A percentile compares a stretch with the other conserved stretches of the same genome.
These are phyloP conservation scores for Bryum argenteum DNA, from an alignment of 225 moss, liverwort and hornwort genomes.

Conservation along the genomic window DNA sequence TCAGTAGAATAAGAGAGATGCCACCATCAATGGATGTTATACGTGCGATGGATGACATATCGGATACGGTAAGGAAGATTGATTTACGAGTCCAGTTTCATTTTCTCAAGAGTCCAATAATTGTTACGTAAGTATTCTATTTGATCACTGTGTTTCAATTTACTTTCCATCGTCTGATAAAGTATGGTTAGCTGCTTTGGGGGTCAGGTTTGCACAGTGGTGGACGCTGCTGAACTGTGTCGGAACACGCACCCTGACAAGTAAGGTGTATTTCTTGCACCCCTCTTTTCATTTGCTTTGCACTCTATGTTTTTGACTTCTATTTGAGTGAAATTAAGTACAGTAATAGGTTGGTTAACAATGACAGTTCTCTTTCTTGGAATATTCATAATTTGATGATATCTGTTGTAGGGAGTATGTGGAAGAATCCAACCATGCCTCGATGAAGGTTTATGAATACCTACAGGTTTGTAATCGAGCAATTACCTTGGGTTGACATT, in stretches of 20 bases:
- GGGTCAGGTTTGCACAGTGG: constrained; percentile 89
- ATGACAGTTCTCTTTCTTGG: constrained; percentile 19
- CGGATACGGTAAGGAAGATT: constrained; percentile 74
- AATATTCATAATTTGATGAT: constrained; percentile 15
- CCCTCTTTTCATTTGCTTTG: constrained; percentile 34
- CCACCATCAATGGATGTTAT: constrained; percentile 94
- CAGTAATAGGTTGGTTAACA: not conserved
- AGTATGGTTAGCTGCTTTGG: constrained; percentile 28
- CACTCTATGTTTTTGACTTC: constrained; percentile 9
- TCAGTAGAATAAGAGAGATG: constrained; percentile 67
- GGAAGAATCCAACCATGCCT: constrained; percentile 93
- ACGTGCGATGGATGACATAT: constrained; percentile 94
- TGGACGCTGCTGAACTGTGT: constrained; percentile 98
- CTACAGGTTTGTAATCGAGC: constrained; percentile 71
- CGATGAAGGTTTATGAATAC: constrained; percentile 97
- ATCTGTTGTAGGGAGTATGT: constrained; percentile 74
- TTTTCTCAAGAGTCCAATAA: not conserved
- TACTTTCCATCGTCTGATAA: constrained; percentile 15
- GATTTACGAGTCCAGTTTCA: not conserved
- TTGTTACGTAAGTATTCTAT: constrained; percentile 1
- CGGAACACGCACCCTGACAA: constrained; percentile 99
- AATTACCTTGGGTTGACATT: constrained; percentile 20
- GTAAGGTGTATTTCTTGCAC: constrained; percentile 97
- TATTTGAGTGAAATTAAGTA: constrained; percentile 3
- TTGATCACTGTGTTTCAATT: not conserved